These are phyloP conservation scores for Sporothrix schenckii DNA, from an alignment of 2,329 filamentous ascomycete species.

Conservation along the genomic window DNA sequence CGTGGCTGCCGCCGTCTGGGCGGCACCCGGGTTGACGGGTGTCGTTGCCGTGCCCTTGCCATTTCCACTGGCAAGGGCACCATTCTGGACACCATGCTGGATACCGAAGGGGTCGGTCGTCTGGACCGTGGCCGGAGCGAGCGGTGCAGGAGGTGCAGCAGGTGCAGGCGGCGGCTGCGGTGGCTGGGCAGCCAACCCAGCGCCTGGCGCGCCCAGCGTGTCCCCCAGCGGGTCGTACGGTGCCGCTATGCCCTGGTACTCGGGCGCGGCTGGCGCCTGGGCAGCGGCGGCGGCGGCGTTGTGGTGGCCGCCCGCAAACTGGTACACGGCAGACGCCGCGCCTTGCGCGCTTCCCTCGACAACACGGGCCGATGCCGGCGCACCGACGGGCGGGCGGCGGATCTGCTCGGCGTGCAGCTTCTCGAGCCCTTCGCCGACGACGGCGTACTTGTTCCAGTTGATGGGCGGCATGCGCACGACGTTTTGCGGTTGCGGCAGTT, in stretches of 20 bases:
- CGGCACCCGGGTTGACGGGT: neutral
- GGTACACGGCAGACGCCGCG: slow-evolving; percentile 49
- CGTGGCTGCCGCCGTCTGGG: slow-evolving; percentile 1
- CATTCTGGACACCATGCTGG: neutral
- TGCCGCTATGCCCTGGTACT: slow-evolving; percentile 57
- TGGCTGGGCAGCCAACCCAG: no score
- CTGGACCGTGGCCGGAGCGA: neutral
- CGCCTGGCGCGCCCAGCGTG: slow-evolving; percentile 42
- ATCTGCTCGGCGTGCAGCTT: slow-evolving; percentile 81
- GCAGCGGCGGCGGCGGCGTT: slow-evolving; percentile 29
- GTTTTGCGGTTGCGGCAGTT: slow-evolving; percentile 76
- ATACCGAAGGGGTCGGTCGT: neutral
- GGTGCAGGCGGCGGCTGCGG: neutral
- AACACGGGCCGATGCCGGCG: slow-evolving; percentile 47
- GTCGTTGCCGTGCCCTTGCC: neutral
- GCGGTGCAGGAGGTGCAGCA: no score
- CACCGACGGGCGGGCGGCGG: slow-evolving; percentile 61
- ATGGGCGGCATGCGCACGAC: slow-evolving; percentile 84
- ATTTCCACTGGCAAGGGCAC: neutral
- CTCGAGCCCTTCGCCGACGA: slow-evolving; percentile 83
- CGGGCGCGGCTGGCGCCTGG: slow-evolving; percentile 39
- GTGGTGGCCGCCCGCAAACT: slow-evolving; percentile 50
- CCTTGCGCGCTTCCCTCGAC: neutral
- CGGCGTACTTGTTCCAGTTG: slow-evolving; percentile 92
- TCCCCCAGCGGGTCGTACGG: slow-evolving; percentile 61